Evolutionary conservation across 805 yeast genomes (phyloP).

Genomic region (Tetrapisispora fleetii): DNA sequence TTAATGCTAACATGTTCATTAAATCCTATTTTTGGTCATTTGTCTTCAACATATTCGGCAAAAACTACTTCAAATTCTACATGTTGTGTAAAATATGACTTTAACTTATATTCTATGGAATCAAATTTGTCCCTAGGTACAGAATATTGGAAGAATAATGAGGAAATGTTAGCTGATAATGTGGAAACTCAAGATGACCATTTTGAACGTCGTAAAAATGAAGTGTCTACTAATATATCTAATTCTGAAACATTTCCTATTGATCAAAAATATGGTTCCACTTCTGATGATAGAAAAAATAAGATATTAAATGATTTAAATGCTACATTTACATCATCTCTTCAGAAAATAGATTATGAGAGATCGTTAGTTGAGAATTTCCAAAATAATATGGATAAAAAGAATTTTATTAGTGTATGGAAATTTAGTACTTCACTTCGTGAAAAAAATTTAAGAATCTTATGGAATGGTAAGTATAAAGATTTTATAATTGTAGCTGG

Average conservation of each 20-base stretch:
- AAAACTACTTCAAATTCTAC: constrained; percentile 68
- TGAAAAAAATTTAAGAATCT: constrained; percentile 47
- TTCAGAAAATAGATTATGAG: constrained; percentile 26
- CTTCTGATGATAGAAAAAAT: constrained; percentile 6
- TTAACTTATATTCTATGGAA: constrained; percentile 82
- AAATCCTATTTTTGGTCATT: constrained; percentile 84
- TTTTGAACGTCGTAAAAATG: not conserved
- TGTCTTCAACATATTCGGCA: constrained; percentile 80
- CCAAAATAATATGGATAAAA: constrained; percentile 39
- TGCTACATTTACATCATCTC: constrained; percentile 26
- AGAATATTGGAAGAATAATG: constrained; percentile 56
- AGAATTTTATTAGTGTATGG: constrained; percentile 59
- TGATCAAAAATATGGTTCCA: no score
- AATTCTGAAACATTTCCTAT: not conserved
- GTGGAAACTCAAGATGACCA: not conserved
- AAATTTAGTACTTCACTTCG: constrained; percentile 64
- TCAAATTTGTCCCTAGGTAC: constrained; percentile 81
- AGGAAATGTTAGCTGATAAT: not conserved
- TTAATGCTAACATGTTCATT: constrained; percentile 75
- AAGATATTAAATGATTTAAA: constrained; percentile 20
- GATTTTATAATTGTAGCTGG: constrained; percentile 78
- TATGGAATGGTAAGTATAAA: constrained; percentile 84
- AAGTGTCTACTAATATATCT: no score
- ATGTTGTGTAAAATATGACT: constrained; percentile 76
- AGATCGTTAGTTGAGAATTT: constrained; percentile 42